Conservation (phyloP, 768 basidiomycete genomes). For the Suillus americanus region DNA sequence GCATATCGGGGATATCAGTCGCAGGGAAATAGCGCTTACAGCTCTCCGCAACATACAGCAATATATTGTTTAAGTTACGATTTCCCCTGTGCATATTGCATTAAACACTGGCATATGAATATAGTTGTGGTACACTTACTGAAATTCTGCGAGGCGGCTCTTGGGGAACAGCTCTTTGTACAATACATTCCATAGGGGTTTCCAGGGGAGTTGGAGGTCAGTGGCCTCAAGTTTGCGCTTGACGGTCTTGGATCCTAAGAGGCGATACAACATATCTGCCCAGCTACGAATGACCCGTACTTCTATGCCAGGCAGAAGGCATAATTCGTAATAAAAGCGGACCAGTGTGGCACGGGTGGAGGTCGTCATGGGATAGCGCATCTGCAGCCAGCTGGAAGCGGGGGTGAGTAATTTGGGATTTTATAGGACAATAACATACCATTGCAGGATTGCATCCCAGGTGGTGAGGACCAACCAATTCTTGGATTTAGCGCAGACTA, state of each 20-base stretch:
- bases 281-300: conserved; percentile 68
- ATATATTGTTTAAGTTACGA: conserved; percentile 67
- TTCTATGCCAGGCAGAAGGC: conserved; percentile 73
- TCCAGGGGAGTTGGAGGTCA: conserved; percentile 74
- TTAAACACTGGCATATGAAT: conserved; percentile 1
- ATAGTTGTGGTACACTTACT: conserved; percentile 35
- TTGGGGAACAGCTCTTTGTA: conserved; percentile 78
- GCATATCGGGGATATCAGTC: conserved; percentile 66
- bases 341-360: conserved; percentile 71
- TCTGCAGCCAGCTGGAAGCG: conserved; percentile 65
- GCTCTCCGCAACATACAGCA: conserved; percentile 72
- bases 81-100: conserved; percentile 27
- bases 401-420: neutral
- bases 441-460: conserved; percentile 82
- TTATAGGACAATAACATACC: conserved; percentile 41
- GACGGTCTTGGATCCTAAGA: conserved; percentile 67
- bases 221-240: conserved; percentile 64
- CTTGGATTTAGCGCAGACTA: conserved; percentile 68
- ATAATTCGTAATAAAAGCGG: conserved; percentile 75
- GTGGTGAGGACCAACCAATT: conserved; percentile 73
- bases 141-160: conserved; percentile 55
- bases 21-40: conserved; percentile 71
- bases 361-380: conserved; percentile 77
- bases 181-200: conserved; percentile 71
- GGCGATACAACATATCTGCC: conserved; percentile 75